Conservation (phyloP, 768 basidiomycete species). For the Podaxis sp. region DNA sequence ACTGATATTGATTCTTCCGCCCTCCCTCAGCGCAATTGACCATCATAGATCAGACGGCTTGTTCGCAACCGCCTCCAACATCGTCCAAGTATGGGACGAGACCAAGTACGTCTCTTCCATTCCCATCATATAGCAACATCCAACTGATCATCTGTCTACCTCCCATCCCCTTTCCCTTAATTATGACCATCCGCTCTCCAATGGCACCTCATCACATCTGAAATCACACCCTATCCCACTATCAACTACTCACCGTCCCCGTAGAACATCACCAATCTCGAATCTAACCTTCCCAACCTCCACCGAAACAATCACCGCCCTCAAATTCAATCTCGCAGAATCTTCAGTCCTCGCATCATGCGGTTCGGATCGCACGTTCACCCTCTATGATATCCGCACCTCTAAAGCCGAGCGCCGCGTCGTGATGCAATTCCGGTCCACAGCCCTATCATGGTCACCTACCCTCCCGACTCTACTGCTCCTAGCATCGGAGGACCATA, state of each 20-base stretch:
- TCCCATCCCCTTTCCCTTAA: not conserved
- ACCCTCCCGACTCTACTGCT: constrained; percentile 90
- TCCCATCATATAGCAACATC: not conserved
- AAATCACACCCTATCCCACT: constrained; percentile 10
- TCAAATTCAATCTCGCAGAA: constrained; percentile 94
- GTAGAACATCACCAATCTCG: constrained; percentile 79
- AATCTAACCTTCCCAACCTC: constrained; percentile 86
- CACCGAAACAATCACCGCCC: constrained; percentile 83
- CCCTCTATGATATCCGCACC: constrained; percentile 73
- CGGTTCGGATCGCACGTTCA: constrained; percentile 81
- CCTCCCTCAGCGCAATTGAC: constrained; percentile 73
- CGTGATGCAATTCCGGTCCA: constrained; percentile 93
- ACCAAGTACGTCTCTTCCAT: constrained; percentile 63
- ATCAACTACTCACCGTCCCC: not conserved
- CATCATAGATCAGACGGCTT: constrained; percentile 88
- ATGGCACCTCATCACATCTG: not conserved
- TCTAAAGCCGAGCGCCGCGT: constrained; percentile 93
- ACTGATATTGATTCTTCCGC: constrained; percentile 10
- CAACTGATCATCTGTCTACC: not conserved
- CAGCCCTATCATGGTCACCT: constrained; percentile 93
- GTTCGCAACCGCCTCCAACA: constrained; percentile 92
- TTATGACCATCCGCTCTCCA: not conserved
- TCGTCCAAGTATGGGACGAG: constrained; percentile 98
- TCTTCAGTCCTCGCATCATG: constrained; percentile 92
- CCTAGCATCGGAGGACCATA: constrained; percentile 98